Evolutionary conservation across 2,329 filamentous ascomycete species (phyloP).

Genomic region (Rachicladosporium sp.): DNA sequence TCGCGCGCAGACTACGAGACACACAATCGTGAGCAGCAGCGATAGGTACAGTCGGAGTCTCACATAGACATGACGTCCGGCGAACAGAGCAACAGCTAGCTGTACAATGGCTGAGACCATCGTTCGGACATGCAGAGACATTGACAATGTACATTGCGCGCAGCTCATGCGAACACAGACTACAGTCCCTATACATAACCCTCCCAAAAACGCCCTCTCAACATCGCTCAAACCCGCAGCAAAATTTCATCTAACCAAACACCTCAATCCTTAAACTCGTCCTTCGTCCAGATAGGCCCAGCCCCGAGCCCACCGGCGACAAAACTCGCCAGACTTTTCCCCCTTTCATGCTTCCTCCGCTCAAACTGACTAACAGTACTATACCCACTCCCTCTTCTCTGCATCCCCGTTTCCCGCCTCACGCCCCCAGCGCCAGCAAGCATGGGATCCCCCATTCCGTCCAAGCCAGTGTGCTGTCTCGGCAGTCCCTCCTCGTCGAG

Average conservation of each 20-base stretch:
- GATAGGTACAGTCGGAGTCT: slow-evolving; percentile 36
- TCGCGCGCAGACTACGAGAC: slow-evolving; percentile 82
- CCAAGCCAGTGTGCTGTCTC: slow-evolving; percentile 11
- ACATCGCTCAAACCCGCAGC: too few species aligned
- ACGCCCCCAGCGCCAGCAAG: slow-evolving; percentile 8
- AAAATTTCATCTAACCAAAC: too few species aligned
- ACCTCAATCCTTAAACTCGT: slow-evolving; percentile 7
- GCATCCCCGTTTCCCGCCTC: slow-evolving; percentile 7
- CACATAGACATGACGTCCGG: too few species aligned
- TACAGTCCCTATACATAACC: too few species aligned
- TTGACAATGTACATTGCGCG: too few species aligned
- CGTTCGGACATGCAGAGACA: too few species aligned
- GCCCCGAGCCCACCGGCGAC: slow-evolving; percentile 15
- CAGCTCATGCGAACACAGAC: too few species aligned
- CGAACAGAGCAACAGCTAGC: too few species aligned
- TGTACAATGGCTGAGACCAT: too few species aligned
- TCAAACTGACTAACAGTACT: slow-evolving; percentile 5
- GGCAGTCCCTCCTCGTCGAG: slow-evolving; percentile 18
- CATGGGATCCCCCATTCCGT: slow-evolving; percentile 6
- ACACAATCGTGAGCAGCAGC: slow-evolving; percentile 75
- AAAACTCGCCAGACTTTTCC: slow-evolving; percentile 15
- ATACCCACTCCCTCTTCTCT: slow-evolving; percentile 6
- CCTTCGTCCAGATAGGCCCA: slow-evolving; percentile 18
- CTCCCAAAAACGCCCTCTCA: too few species aligned
- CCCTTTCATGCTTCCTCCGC: slow-evolving; percentile 7